phyloP scores from a whole-genome alignment of 2,329 filamentous ascomycete genomes.

The Cladosporium sp. region DNA sequence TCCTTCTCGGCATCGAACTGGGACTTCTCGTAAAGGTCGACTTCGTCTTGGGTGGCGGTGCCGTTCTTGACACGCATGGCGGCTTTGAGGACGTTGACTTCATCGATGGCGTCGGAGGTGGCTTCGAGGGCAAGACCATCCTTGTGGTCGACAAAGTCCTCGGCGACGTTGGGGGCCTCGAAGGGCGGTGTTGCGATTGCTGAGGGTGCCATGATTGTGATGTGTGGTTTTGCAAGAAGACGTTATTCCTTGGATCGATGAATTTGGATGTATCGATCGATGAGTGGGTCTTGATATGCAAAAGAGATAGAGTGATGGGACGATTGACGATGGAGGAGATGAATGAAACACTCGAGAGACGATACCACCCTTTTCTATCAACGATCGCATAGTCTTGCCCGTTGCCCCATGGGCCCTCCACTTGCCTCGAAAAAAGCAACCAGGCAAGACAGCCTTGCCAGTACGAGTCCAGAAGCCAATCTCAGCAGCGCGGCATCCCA shows the following conservation, averaged over 20 bases:
- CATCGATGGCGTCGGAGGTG: conserved; percentile 56
- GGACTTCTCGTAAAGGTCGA: conserved; percentile 53
- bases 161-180: conserved; percentile 41
- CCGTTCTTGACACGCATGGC: conserved; percentile 28
- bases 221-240: not conserved
- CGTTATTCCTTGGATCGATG: not conserved
- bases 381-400: not conserved
- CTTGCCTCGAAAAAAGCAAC: not conserved
- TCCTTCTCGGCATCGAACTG: conserved; percentile 72
- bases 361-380: conserved; percentile 11
- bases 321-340: not conserved
- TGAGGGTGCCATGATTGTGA: conserved; percentile 28
- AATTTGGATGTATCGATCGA: not conserved
- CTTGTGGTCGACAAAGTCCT: conserved; percentile 35
- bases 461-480: not conserved
- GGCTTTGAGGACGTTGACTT: conserved; percentile 57
- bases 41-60: conserved; percentile 35
- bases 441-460: conserved; percentile 9
- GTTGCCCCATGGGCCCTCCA: conserved; percentile 4
- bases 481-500: not conserved
- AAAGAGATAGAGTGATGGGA: not conserved
- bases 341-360: conserved; percentile 4
- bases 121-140: conserved; percentile 57
- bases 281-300: not conserved
- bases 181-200: conserved; percentile 41